phyloP scores from a whole-genome alignment of 495 filamentous ascomycete species.

The Lasiosphaeria ovina region DNA sequence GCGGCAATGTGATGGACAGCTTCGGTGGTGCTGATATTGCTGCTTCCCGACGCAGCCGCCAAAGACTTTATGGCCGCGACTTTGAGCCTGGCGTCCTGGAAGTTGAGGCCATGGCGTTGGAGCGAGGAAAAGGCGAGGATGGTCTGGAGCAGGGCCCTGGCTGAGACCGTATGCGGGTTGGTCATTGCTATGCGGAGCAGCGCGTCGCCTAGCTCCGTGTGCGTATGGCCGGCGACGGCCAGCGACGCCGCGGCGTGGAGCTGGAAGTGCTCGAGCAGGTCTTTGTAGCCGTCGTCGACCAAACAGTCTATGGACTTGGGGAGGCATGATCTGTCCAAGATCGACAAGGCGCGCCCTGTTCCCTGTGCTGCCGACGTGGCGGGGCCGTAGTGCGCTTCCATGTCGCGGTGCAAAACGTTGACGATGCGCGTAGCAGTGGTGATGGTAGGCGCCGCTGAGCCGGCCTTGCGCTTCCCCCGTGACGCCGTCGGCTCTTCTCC shows the following conservation, averaged over 20 bases:
- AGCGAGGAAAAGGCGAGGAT: constrained; percentile 34
- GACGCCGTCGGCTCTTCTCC: constrained; percentile 9
- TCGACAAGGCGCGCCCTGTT: constrained; percentile 10
- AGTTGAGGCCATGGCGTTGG: constrained; percentile 26
- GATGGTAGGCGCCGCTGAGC: constrained; percentile 1
- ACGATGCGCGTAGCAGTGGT: constrained; percentile 17
- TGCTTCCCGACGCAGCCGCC: too few relatives aligned
- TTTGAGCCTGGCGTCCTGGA: constrained; percentile 27
- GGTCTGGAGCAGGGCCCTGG: constrained; percentile 26
- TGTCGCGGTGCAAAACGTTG: constrained; percentile 23
- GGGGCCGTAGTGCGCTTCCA: constrained; percentile 25
- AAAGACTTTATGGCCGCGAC: not conserved
- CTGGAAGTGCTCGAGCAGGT: not conserved
- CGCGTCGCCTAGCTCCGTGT: not conserved
- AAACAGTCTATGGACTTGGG: too few relatives aligned
- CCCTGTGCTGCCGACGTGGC: constrained; percentile 9
- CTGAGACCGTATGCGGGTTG: constrained; percentile 17
- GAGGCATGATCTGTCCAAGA: too few relatives aligned
- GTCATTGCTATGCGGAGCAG: constrained; percentile 2
- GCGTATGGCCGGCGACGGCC: not conserved
- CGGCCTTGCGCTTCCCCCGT: not conserved
- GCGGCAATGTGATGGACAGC: constrained; percentile 38
- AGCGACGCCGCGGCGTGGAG: not conserved
- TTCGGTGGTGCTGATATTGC: constrained; percentile 17
- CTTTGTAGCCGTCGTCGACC: not conserved